Evolutionary conservation across 208 protist genomes (phyloP).

Genomic region (Trypanosoma rangeli): DNA sequence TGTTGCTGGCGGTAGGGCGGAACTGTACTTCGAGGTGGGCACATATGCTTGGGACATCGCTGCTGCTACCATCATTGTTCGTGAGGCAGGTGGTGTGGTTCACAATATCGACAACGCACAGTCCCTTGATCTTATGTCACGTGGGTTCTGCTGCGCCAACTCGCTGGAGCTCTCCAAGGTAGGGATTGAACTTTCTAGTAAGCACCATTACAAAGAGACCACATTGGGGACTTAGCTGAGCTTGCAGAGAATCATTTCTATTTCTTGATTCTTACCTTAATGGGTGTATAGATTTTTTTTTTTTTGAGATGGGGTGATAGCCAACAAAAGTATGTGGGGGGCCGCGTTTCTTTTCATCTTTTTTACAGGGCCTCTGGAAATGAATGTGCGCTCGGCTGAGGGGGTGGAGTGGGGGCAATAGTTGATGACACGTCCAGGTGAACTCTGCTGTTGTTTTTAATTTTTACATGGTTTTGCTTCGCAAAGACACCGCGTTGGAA

Average conservation of each 20-base stretch:
- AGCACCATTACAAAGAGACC: conserved; percentile 57
- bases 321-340: not conserved
- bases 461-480: too few relatives aligned
- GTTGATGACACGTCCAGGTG: too few relatives aligned
- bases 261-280: not conserved
- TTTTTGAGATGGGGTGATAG: not conserved
- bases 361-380: too few relatives aligned
- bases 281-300: conserved; percentile 1
- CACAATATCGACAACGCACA: conserved; percentile 76
- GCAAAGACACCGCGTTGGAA: too few relatives aligned
- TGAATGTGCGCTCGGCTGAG: too few relatives aligned
- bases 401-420: too few relatives aligned
- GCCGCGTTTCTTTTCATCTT: not conserved
- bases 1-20: conserved; percentile 71
- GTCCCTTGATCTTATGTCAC: conserved; percentile 49
- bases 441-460: too few relatives aligned
- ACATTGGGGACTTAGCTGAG: conserved; percentile 20
- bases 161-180: conserved; percentile 47
- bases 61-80: conserved; percentile 80
- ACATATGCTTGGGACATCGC: conserved; percentile 78
- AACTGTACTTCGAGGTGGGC: conserved; percentile 79
- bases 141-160: conserved; percentile 73
- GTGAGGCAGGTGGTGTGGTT: conserved; percentile 87
- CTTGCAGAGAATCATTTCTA: not conserved
- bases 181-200: conserved; percentile 52